Evolutionary conservation across 768 basidiomycete species (phyloP).

Genomic region (Clathrus columnatus): DNA sequence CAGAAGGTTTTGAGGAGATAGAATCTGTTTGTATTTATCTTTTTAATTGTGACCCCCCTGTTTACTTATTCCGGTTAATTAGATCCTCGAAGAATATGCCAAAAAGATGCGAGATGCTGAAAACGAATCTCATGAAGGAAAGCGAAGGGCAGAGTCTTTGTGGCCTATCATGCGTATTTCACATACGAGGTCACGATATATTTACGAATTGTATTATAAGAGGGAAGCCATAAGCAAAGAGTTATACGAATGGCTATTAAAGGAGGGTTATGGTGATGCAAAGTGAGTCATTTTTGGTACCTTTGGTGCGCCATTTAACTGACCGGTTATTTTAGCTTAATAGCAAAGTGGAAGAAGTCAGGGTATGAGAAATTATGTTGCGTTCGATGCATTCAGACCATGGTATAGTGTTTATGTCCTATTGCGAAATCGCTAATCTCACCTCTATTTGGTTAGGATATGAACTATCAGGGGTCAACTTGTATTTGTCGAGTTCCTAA

Average conservation of each 20-base stretch:
- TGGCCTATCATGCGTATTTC: slow-evolving; percentile 99
- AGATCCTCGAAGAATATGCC: slow-evolving; percentile 97
- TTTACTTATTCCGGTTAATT: not conserved
- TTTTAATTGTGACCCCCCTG: not conserved
- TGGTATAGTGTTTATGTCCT: slow-evolving; percentile 34
- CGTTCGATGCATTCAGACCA: slow-evolving; percentile 91
- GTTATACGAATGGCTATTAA: slow-evolving; percentile 95
- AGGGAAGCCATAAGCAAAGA: slow-evolving; percentile 89
- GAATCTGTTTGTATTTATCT: slow-evolving; percentile 46
- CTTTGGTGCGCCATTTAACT: not conserved
- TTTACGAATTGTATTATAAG: slow-evolving; percentile 98
- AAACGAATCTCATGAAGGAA: slow-evolving; percentile 97
- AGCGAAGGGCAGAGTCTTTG: slow-evolving; percentile 84
- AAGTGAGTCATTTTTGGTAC: slow-evolving; percentile 51
- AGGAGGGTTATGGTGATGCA: slow-evolving; percentile 93
- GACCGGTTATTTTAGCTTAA: slow-evolving; percentile 47
- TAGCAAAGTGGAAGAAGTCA: slow-evolving; percentile 99
- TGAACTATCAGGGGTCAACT: slow-evolving; percentile 98
- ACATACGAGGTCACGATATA: slow-evolving; percentile 91
- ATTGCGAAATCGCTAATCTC: slow-evolving; percentile 38
- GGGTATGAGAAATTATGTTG: slow-evolving; percentile 99
- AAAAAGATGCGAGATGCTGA: slow-evolving; percentile 99
- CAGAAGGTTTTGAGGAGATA: slow-evolving; percentile 94
- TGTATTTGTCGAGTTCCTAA: slow-evolving; percentile 98
- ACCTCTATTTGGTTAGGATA: slow-evolving; percentile 55